phyloP scores from a whole-genome alignment of 1,284 basidiomycete species.

The Phaffia rhodozyma region DNA sequence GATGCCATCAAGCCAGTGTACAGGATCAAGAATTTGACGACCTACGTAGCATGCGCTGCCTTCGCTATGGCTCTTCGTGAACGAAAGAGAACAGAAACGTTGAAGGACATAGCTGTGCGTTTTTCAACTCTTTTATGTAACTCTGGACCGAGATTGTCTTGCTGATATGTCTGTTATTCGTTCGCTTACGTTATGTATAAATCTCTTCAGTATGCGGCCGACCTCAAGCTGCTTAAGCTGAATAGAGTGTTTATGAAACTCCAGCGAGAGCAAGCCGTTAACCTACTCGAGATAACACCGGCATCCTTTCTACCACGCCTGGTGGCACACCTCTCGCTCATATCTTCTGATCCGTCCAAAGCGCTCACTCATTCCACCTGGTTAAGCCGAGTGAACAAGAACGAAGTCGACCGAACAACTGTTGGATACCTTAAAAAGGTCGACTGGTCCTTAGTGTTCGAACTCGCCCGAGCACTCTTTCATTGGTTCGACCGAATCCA shows the following conservation, averaged over 20 bases:
- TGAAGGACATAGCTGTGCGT: slow-evolving; percentile 52
- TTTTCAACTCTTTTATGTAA: slow-evolving; percentile 6
- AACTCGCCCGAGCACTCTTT: slow-evolving; percentile 48
- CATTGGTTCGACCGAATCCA: slow-evolving; percentile 41
- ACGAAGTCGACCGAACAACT: slow-evolving; percentile 36
- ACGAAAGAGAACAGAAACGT: slow-evolving; percentile 49
- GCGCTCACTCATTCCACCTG: slow-evolving; percentile 31
- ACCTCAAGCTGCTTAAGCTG: slow-evolving; percentile 44
- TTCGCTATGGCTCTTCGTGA: slow-evolving; percentile 56
- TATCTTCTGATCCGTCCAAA: slow-evolving; percentile 27
- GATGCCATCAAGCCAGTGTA: slow-evolving; percentile 44
- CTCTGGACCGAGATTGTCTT: neutral
- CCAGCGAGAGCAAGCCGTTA: slow-evolving; percentile 34
- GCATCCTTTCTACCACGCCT: slow-evolving; percentile 39
- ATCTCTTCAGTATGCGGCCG: slow-evolving; percentile 40
- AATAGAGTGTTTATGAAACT: slow-evolving; percentile 36
- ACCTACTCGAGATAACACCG: slow-evolving; percentile 27
- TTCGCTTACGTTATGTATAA: slow-evolving; percentile 19
- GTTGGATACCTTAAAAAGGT: slow-evolving; percentile 28
- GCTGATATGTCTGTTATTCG: slow-evolving; percentile 17
- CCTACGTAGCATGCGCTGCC: slow-evolving; percentile 49
- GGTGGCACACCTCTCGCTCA: slow-evolving; percentile 40
- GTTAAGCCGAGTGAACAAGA: slow-evolving; percentile 19
- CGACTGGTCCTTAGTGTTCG: slow-evolving; percentile 40
- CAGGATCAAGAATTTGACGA: slow-evolving; percentile 40